Evolutionary conservation across 495 filamentous ascomycete species (phyloP).

Genomic region (Hypoxylon fragiforme): DNA sequence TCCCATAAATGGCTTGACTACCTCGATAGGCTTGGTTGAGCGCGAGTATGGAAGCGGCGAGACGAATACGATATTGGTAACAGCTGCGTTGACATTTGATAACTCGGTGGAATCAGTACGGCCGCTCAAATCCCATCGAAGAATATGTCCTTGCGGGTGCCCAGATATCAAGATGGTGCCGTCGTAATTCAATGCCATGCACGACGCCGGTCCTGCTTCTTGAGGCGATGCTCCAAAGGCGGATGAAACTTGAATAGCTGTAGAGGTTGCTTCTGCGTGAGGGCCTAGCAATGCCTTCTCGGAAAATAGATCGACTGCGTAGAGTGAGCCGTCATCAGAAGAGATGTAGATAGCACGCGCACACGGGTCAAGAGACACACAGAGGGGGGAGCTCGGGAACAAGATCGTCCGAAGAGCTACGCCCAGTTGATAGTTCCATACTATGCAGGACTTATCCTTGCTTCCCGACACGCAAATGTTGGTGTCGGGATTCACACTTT

Average conservation of each 20-base stretch:
- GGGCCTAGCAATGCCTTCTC: slow-evolving; percentile 61
- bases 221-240: slow-evolving; percentile 65
- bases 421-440: slow-evolving; percentile 88
- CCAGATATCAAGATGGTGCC: slow-evolving; percentile 78
- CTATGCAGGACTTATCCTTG: slow-evolving; percentile 77
- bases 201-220: slow-evolving; percentile 63
- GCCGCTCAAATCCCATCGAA: slow-evolving; percentile 75
- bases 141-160: slow-evolving; percentile 77
- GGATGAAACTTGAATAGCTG: slow-evolving; percentile 58
- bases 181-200: slow-evolving; percentile 74
- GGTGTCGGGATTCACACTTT: slow-evolving; percentile 62
- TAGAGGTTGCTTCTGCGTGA: slow-evolving; percentile 52
- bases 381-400: slow-evolving; percentile 70
- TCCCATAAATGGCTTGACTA: slow-evolving; percentile 74
- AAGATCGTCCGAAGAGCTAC: slow-evolving; percentile 76
- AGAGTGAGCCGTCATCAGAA: slow-evolving; percentile 81
- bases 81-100: slow-evolving; percentile 70
- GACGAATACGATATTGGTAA: slow-evolving; percentile 76
- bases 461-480: slow-evolving; percentile 79
- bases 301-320: slow-evolving; percentile 74
- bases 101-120: slow-evolving; percentile 63
- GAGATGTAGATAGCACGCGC: slow-evolving; percentile 81
- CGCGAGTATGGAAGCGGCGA: slow-evolving; percentile 57
- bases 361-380: slow-evolving; percentile 77
- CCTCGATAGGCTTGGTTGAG: slow-evolving; percentile 57